Conservation (phyloP, 2,329 filamentous ascomycete species). For the Monilinia fructicola region DNA sequence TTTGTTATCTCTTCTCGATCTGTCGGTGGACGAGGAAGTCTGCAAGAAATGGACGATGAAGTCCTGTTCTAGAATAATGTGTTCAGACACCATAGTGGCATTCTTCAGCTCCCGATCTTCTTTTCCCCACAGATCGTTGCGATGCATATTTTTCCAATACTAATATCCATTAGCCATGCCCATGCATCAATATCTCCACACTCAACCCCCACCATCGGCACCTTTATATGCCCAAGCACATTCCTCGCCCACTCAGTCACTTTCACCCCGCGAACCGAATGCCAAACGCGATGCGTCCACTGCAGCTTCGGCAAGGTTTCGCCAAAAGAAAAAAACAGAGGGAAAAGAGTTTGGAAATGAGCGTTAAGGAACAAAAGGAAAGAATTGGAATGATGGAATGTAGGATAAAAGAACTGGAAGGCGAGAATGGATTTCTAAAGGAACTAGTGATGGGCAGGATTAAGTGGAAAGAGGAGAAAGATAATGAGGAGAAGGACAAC, state of each 20-base stretch:
- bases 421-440: slow-evolving; percentile 78
- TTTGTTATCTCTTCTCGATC: background rate
- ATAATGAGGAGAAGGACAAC: slow-evolving; percentile 39
- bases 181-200: slow-evolving; percentile 16
- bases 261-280: slow-evolving; percentile 23
- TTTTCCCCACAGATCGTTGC: background rate
- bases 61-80: background rate
- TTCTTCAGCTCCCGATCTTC: background rate
- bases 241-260: slow-evolving; percentile 16
- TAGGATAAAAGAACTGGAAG: slow-evolving; percentile 71
- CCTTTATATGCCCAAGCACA: slow-evolving; percentile 4
- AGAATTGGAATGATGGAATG: slow-evolving; percentile 72
- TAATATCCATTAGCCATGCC: slow-evolving; percentile 14
- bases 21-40: background rate
- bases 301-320: slow-evolving; percentile 82
- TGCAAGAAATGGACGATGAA: background rate
- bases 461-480: slow-evolving; percentile 40
- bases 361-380: slow-evolving; percentile 76
- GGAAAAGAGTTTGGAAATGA: slow-evolving; percentile 77
- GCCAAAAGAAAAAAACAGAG: slow-evolving; percentile 94
- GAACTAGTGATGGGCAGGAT: slow-evolving; percentile 69
- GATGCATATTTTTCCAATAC: background rate
- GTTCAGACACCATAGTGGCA: background rate
- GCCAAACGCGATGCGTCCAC: slow-evolving; percentile 80
- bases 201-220: slow-evolving; percentile 5